Percentiles rank a stretch among this genome's conserved stretches.
These are phyloP conservation scores for Entomortierella beljakovae DNA, from an alignment of 192 early-diverging fungal species.

Conservation along the genomic window DNA sequence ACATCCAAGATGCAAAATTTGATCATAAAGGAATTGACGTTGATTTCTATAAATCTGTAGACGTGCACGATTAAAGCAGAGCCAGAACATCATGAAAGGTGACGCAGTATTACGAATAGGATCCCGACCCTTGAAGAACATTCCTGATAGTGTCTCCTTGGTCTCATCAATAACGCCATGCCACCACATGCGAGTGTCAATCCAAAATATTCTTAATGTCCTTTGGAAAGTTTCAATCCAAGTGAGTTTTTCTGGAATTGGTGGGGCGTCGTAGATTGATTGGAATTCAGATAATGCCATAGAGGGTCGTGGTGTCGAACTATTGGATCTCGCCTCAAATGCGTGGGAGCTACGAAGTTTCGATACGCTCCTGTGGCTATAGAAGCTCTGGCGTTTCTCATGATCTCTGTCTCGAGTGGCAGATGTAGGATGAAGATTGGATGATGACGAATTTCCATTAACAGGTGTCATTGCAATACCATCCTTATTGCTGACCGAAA, in stretches of 20 bases:
- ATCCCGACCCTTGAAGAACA: slow-evolving; percentile 36
- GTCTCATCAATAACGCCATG: slow-evolving; percentile 41
- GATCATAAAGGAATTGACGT: slow-evolving; percentile 61
- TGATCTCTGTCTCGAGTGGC: neutral
- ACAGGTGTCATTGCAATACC: neutral
- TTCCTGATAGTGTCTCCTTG: slow-evolving; percentile 20
- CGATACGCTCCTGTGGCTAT: slow-evolving; percentile 30
- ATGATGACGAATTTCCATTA: neutral
- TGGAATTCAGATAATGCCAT: slow-evolving; percentile 35
- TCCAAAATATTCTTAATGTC: slow-evolving; percentile 33
- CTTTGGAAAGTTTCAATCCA: slow-evolving; percentile 18
- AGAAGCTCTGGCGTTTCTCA: slow-evolving; percentile 7
- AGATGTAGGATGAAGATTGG: slow-evolving; percentile 28
- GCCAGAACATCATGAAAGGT: slow-evolving; percentile 58
- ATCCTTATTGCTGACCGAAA: slow-evolving; percentile 18
- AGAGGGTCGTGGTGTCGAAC: slow-evolving; percentile 30
- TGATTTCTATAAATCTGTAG: slow-evolving; percentile 65
- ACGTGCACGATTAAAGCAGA: slow-evolving; percentile 55
- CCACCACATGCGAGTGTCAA: slow-evolving; percentile 54
- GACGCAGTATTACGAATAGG: slow-evolving; percentile 63
- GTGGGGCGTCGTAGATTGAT: slow-evolving; percentile 35
- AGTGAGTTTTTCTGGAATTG: slow-evolving; percentile 27
- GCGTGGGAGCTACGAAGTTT: slow-evolving; percentile 12
- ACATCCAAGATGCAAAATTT: slow-evolving; percentile 64
- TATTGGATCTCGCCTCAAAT: neutral